These are phyloP conservation scores for Pelargonium myrrhifolium DNA, from an alignment of 441 rosid genomes.

Conservation along the genomic window DNA sequence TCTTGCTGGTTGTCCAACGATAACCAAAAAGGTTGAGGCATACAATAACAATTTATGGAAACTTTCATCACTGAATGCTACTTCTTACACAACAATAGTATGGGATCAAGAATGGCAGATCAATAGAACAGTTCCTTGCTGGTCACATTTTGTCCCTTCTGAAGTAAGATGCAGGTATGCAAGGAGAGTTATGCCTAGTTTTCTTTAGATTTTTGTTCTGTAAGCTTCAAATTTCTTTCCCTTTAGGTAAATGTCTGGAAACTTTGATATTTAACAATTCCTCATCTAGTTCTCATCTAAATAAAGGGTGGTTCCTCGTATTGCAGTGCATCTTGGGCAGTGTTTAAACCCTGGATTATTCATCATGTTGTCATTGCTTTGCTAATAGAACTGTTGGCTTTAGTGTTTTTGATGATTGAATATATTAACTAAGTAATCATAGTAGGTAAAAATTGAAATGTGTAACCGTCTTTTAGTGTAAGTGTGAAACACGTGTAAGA, in stretches of 20 bases:
- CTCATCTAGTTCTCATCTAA: not conserved
- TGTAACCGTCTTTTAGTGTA: not conserved
- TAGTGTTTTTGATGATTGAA: too few relatives aligned
- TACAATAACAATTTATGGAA: constrained; percentile 67
- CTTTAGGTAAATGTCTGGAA: not conserved
- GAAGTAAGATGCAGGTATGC: constrained; percentile 54
- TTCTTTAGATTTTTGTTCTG: not conserved
- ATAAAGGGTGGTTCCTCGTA: not conserved
- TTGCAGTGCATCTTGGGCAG: not conserved
- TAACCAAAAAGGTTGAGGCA: constrained; percentile 43
- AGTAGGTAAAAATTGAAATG: too few relatives aligned
- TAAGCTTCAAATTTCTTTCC: not conserved
- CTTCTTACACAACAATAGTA: constrained; percentile 36
- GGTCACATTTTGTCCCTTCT: constrained; percentile 65
- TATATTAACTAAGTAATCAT: too few relatives aligned
- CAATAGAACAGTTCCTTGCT: constrained; percentile 78
- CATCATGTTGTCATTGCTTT: too few relatives aligned
- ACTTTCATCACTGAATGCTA: constrained; percentile 52
- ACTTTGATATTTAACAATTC: not conserved
- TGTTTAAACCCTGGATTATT: not conserved
- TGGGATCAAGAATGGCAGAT: constrained; percentile 69
- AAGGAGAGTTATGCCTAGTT: not conserved
- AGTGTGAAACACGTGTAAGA: not conserved
- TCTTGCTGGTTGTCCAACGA: constrained; percentile 53
- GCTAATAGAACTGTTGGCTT: too few relatives aligned